Percentiles rank a stretch among this genome's conserved stretches.
Evolutionary conservation across 169 alveolate genomes (phyloP).

Genomic region (Plasmodium sp.): DNA sequence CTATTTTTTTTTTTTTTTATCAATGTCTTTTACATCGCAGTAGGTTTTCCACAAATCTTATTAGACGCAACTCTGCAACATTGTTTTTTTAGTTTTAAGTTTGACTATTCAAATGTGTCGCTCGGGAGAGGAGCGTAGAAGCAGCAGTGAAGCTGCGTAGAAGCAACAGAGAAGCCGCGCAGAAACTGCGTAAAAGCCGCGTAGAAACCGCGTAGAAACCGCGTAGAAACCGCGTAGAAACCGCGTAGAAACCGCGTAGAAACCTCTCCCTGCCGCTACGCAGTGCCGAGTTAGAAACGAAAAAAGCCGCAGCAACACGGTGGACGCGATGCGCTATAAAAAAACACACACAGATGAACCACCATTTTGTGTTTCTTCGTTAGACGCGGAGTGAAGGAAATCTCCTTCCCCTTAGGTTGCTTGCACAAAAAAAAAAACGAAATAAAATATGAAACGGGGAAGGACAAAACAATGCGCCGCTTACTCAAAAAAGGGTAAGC

Average conservation of each 20-base stretch:
- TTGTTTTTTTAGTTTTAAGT: conserved; percentile 64
- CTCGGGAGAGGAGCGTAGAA: neutral
- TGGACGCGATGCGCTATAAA: neutral
- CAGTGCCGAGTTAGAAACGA: neutral
- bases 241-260: too few relatives aligned
- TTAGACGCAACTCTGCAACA: conserved; percentile 17
- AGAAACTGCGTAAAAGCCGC: neutral
- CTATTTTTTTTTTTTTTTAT: conserved; percentile 1
- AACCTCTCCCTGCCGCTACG: neutral
- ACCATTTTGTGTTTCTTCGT: neutral
- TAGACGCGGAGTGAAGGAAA: neutral
- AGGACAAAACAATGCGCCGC: neutral
- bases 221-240: too few relatives aligned
- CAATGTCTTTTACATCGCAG: conserved; percentile 1
- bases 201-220: too few relatives aligned
- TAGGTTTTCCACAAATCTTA: conserved; percentile 37
- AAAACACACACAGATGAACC: too few relatives aligned
- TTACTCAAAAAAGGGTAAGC: neutral
- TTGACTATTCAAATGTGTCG: conserved; percentile 23
- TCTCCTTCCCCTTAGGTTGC: neutral
- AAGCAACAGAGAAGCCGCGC: neutral
- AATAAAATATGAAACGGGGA: neutral
- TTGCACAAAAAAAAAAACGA: neutral
- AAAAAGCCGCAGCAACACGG: neutral
- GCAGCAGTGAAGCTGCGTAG: neutral